phyloP scores from a whole-genome alignment of 441 rosid species.

The Jatropha podagrica region DNA sequence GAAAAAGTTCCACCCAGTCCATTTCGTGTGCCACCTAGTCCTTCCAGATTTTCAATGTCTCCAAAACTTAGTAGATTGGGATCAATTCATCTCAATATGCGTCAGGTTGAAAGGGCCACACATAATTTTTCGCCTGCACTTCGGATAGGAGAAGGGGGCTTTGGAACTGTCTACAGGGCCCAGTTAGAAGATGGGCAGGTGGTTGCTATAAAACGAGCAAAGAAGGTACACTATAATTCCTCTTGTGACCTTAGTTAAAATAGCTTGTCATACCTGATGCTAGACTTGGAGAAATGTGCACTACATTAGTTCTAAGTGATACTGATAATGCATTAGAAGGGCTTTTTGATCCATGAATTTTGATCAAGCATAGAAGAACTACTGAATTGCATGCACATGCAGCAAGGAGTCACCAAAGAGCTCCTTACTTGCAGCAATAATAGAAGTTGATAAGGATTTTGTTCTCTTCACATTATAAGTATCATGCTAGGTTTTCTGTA shows the following conservation, averaged over 20 bases:
- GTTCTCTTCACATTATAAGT: too few species aligned
- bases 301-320: neutral
- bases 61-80: constrained; percentile 65
- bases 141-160: constrained; percentile 86
- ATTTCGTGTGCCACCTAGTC: constrained; percentile 78
- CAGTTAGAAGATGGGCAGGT: constrained; percentile 61
- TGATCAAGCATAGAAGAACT: too few species aligned
- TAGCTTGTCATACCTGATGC: constrained; percentile 1
- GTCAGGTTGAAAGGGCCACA: constrained; percentile 66
- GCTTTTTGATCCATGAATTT: too few species aligned
- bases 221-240: constrained; percentile 54
- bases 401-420: too few species aligned
- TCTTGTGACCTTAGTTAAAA: constrained; percentile 5
- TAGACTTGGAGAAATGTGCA: neutral
- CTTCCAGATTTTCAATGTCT: constrained; percentile 70
- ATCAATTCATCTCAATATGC: constrained; percentile 58
- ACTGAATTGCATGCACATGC: too few species aligned
- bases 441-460: too few species aligned
- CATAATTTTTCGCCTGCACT: constrained; percentile 59
- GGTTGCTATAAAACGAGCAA: constrained; percentile 96
- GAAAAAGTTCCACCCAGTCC: constrained; percentile 77
- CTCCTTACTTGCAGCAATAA: too few species aligned
- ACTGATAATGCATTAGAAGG: neutral
- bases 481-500: neutral
- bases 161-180: constrained; percentile 84